Percentiles rank a stretch among this genome's conserved stretches.
phyloP scores from a whole-genome alignment of 1,139 yeast genomes.

The Yamadazyma aaseri region DNA sequence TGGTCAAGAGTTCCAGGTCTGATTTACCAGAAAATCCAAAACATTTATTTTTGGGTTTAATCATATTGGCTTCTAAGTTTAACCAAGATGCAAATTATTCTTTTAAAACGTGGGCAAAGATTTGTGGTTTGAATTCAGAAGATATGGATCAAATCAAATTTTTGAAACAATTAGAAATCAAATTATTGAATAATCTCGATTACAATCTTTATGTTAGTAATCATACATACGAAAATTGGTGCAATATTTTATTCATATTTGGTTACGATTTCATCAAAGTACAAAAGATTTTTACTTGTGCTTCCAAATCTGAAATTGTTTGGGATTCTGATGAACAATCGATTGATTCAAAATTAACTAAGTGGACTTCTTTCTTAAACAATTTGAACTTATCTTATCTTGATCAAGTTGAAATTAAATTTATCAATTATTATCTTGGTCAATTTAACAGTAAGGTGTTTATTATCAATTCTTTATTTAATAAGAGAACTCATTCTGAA shows the following conservation, averaged over 20 bases:
- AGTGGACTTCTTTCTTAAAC: conserved; percentile 32
- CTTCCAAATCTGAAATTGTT: conserved; percentile 22
- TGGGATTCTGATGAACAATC: conserved; percentile 29
- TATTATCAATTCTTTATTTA: conserved; percentile 16
- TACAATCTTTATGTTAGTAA: conserved; percentile 56
- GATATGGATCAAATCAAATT: conserved; percentile 31
- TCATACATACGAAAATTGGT: conserved; percentile 55
- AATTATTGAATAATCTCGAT: conserved; percentile 52
- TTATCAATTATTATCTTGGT: conserved; percentile 29
- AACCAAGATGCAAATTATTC: conserved; percentile 72
- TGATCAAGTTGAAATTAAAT: conserved; percentile 25
- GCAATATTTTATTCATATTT: conserved; percentile 43
- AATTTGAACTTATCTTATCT: conserved; percentile 21
- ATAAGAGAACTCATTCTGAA: conserved; percentile 21
- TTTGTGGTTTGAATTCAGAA: conserved; percentile 53
- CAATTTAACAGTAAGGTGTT: conserved; percentile 38
- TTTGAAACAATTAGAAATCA: conserved; percentile 52
- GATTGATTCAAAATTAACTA: conserved; percentile 24
- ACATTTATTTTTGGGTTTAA: conserved; percentile 61
- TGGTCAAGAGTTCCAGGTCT: conserved; percentile 25
- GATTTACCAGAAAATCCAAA: conserved; percentile 50
- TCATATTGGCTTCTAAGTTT: conserved; percentile 71
- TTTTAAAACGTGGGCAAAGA: conserved; percentile 71
- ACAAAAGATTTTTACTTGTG: conserved; percentile 20
- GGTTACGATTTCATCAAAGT: conserved; percentile 43